These are phyloP conservation scores for Curvularia sp. DNA, from an alignment of 2,329 filamentous ascomycete genomes.

Conservation along the genomic window DNA sequence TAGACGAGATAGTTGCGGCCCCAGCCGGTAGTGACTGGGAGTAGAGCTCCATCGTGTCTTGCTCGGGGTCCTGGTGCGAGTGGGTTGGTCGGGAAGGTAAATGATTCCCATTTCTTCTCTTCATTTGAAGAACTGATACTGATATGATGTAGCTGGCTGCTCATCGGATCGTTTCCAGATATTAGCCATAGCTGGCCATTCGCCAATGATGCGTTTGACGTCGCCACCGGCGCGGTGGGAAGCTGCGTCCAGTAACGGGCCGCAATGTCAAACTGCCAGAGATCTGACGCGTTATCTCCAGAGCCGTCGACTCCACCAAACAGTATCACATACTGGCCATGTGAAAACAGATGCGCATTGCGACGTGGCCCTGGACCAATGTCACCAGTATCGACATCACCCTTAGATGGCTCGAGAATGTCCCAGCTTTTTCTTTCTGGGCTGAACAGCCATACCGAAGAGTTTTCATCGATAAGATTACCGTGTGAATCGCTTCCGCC, in stretches of 20 bases:
- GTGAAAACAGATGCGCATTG: slow-evolving; percentile 32
- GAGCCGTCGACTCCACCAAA: slow-evolving; percentile 40
- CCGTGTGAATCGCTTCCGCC: slow-evolving; percentile 48
- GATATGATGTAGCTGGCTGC: slow-evolving; percentile 40
- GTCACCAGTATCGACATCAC: slow-evolving; percentile 19
- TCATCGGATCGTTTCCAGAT: slow-evolving; percentile 43
- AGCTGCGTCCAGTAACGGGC: slow-evolving; percentile 35
- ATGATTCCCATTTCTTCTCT: slow-evolving; percentile 49
- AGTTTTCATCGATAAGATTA: slow-evolving; percentile 45
- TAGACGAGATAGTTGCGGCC: slow-evolving; percentile 56
- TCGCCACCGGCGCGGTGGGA: slow-evolving; percentile 37
- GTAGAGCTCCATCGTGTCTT: slow-evolving; percentile 48
- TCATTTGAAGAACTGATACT: slow-evolving; percentile 29
- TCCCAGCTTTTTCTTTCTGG: slow-evolving; percentile 41
- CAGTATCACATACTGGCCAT: slow-evolving; percentile 30
- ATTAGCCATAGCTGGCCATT: slow-evolving; percentile 53
- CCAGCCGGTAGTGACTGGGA: slow-evolving; percentile 54
- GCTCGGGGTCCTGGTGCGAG: slow-evolving; percentile 53
- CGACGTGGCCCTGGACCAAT: slow-evolving; percentile 31
- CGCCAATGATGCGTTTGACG: slow-evolving; percentile 47
- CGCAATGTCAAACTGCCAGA: slow-evolving; percentile 38
- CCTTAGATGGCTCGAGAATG: slow-evolving; percentile 24
- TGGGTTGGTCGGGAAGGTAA: slow-evolving; percentile 54
- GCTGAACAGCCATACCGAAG: slow-evolving; percentile 54
- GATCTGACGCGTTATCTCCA: slow-evolving; percentile 34